Conservation (phyloP, 2,329 filamentous ascomycete species). For the Ophiostoma perfectum region DNA sequence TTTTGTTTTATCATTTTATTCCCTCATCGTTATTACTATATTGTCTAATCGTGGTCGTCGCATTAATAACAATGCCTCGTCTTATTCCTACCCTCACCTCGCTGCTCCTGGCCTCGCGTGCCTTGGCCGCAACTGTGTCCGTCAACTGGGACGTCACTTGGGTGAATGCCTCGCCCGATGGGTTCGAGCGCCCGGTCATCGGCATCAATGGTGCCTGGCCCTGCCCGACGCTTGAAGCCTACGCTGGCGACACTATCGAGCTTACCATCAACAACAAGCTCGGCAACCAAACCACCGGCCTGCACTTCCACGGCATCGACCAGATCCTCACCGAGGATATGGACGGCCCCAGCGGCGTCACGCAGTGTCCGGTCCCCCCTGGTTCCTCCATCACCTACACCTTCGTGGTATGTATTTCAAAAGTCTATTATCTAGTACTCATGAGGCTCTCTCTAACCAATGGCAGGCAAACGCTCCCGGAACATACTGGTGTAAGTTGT, state of each 20-base stretch:
- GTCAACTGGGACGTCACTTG: slow-evolving; percentile 40
- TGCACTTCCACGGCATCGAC: slow-evolving; percentile 56
- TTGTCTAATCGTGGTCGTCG: not conserved
- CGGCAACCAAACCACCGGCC: slow-evolving; percentile 47
- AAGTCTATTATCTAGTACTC: no score
- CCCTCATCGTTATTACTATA: not conserved
- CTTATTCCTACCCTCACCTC: slow-evolving; percentile 10
- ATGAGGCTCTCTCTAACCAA: not conserved
- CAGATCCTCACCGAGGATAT: slow-evolving; percentile 50
- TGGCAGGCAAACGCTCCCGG: slow-evolving; percentile 32
- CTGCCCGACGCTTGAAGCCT: slow-evolving; percentile 50
- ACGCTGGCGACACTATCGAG: slow-evolving; percentile 46
- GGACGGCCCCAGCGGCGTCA: slow-evolving; percentile 53
- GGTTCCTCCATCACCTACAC: slow-evolving; percentile 49
- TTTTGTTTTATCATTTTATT: not conserved
- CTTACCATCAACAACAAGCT: slow-evolving; percentile 47
- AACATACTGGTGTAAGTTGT: slow-evolving; percentile 43
- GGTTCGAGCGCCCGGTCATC: slow-evolving; percentile 36
- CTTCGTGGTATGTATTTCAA: slow-evolving; percentile 34
- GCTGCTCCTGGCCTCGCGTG: slow-evolving; percentile 27
- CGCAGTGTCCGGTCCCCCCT: slow-evolving; percentile 51
- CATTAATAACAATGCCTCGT: slow-evolving; percentile 14
- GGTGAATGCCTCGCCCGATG: slow-evolving; percentile 38
- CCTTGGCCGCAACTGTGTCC: slow-evolving; percentile 33
- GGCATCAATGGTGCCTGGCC: slow-evolving; percentile 61